Percentiles rank a stretch among this genome's conserved stretches.
phyloP scores from a whole-genome alignment of 495 filamentous ascomycete genomes.

The Neurospora sp. region DNA sequence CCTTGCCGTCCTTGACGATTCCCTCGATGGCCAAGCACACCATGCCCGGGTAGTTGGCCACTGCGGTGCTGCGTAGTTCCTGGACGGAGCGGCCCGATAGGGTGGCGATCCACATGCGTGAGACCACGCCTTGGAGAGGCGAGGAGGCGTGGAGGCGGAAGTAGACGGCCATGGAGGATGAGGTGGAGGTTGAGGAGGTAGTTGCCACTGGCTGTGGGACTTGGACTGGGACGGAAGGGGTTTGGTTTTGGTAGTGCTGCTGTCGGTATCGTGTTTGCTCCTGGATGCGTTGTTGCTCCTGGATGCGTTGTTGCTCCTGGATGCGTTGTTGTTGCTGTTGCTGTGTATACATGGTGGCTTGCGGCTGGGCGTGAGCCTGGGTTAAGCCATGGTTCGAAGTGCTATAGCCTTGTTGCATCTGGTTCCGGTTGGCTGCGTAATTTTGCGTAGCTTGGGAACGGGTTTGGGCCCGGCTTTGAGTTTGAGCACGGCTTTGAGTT shows the following conservation, averaged over 20 bases:
- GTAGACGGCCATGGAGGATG: conserved; percentile 43
- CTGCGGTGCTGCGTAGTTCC: conserved; percentile 45
- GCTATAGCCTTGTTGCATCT: background rate
- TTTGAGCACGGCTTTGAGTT: background rate
- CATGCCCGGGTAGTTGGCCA: conserved; percentile 45
- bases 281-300: background rate
- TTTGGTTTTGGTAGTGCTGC: background rate
- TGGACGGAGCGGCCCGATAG: conserved; percentile 43
- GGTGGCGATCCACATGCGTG: conserved; percentile 52
- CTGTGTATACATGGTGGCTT: background rate
- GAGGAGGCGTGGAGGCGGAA: conserved; percentile 53
- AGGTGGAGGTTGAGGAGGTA: background rate
- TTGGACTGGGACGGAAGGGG: background rate
- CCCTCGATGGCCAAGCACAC: conserved; percentile 54
- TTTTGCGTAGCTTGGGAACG: background rate
- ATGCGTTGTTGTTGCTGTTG: background rate
- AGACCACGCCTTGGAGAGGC: conserved; percentile 31
- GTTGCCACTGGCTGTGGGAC: background rate
- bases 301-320: background rate
- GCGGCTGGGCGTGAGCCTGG: background rate
- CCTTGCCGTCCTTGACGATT: conserved; percentile 40
- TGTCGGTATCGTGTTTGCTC: background rate
- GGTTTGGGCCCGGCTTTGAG: background rate
- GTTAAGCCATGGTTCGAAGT: background rate
- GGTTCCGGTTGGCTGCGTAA: background rate